Base-by-base conservation (phyloP, 495 filamentous ascomycete species). In the Aspergillus funiculosus region DNA sequence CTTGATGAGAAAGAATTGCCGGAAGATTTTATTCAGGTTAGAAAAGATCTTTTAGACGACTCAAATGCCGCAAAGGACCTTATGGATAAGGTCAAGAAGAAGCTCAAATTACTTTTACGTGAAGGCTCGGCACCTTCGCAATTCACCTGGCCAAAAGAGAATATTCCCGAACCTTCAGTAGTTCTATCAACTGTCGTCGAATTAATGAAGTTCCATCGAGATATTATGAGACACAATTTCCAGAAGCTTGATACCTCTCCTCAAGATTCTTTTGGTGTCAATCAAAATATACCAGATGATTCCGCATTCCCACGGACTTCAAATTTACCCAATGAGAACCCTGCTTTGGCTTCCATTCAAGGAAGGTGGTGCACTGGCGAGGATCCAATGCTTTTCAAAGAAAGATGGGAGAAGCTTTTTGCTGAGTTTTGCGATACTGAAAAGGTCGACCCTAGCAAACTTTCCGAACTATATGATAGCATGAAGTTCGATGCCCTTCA, bases 11-110 rank as follows among this genome's bases (percentile, higher is more conserved):
- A 94, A 62, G 85, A 95, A 31, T 65, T 95, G 11, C 80, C 86
- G 0, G 78, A 86, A 30, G 85, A 92, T 43, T 85, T 82, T 43
- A 90, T 96, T 51, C 82, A 81, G 38, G 78, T 97, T 46, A 80
- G 92, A 31, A 98, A 98, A 61, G 89, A 97, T 62, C 74, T 98
- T 2, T 73, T 98, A 5, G 92, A 98, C 61, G 92, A 98, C 59
- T 95, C 89, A 1, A 98, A 98, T 66, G 92, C 92, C n/a, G 92
- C 92, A 41, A 98, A 98, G 63, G 94, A 97, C 65, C 90, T 94
- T 54, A 98, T 96, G 90, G 92, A 98, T 66, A 95, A 94, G 61
- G 92, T 98, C 35, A 98, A 98, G 74, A 97, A 96, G 77, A 95
- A 94, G 78, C 73, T 98, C 4, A 98, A 98, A 67, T 78, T 84